A percentile compares a stretch with the other conserved stretches of the same genome.
These are phyloP conservation scores for Candida hispaniensis DNA, from an alignment of 805 yeast genomes.

Conservation along the genomic window DNA sequence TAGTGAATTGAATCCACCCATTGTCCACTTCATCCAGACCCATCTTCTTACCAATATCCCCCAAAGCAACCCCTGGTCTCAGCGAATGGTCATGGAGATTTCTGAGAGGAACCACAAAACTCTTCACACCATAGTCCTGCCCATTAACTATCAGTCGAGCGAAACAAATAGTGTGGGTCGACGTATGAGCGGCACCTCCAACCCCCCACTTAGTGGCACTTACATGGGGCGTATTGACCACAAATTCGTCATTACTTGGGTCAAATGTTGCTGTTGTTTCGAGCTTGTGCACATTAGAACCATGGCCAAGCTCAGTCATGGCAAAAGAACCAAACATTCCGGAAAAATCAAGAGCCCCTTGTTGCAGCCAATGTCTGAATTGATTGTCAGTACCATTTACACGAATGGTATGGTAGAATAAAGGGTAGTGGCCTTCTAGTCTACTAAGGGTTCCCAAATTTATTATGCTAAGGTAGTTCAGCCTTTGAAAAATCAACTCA, in stretches of 20 bases:
- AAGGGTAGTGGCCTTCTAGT: constrained; percentile 77
- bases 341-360: constrained; percentile 33
- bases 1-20: constrained; percentile 89
- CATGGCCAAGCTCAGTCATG: constrained; percentile 90
- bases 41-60: constrained; percentile 93
- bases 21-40: constrained; percentile 93
- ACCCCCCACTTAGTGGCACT: constrained; percentile 99
- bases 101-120: constrained; percentile 83
- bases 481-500: constrained; percentile 21
- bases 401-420: constrained; percentile 67
- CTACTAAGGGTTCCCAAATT: constrained; percentile 80
- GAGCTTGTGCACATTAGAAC: constrained; percentile 85
- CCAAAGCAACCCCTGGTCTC: constrained; percentile 69
- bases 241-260: constrained; percentile 50
- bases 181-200: constrained; percentile 94
- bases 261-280: constrained; percentile 85
- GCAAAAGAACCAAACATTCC: constrained; percentile 71
- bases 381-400: constrained; percentile 86
- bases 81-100: constrained; percentile 56
- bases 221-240: constrained; percentile 74
- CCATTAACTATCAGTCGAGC: constrained; percentile 75
- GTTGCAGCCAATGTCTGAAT: constrained; percentile 70
- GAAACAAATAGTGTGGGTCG: constrained; percentile 73
- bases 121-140: constrained; percentile 84
- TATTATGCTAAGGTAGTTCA: constrained; percentile 25